These are phyloP conservation scores for Claviceps pazoutovae DNA, from an alignment of 2,329 filamentous ascomycete species.

Conservation along the genomic window DNA sequence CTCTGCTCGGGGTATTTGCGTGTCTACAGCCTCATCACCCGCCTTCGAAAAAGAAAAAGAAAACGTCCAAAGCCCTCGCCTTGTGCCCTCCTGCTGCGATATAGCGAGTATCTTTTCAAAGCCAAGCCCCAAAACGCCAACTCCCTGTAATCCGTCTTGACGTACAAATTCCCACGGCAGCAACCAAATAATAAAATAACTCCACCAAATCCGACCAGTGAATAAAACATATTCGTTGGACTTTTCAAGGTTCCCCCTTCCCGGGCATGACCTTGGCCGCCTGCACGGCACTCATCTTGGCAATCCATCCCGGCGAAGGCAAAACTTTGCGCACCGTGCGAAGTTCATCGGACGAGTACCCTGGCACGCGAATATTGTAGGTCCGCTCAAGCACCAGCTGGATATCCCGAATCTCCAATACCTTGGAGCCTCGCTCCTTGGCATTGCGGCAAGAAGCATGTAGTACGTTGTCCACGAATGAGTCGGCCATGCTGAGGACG, in stretches of 20 bases:
- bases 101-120: background rate
- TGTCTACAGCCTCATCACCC: background rate
- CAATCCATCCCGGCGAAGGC: constrained; percentile 77
- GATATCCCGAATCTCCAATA: constrained; percentile 77
- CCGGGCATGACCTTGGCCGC: constrained; percentile 71
- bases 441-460: constrained; percentile 78
- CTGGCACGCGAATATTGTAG: constrained; percentile 85
- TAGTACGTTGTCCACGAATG: constrained; percentile 87
- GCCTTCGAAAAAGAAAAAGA: background rate
- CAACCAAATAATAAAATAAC: background rate
- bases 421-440: constrained; percentile 81
- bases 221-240: background rate
- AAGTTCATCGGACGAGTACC: constrained; percentile 87
- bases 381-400: constrained; percentile 72
- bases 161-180: background rate
- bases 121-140: background rate
- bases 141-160: background rate
- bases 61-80: background rate
- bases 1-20: background rate
- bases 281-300: constrained; percentile 94
- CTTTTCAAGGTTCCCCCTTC: constrained; percentile 31
- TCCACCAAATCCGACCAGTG: background rate
- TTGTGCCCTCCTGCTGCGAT: background rate
- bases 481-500: constrained; percentile 77
- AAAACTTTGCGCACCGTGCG: constrained; percentile 89